Evolutionary conservation across 805 yeast genomes (phyloP).

Genomic region (Limtongia smithiae): DNA sequence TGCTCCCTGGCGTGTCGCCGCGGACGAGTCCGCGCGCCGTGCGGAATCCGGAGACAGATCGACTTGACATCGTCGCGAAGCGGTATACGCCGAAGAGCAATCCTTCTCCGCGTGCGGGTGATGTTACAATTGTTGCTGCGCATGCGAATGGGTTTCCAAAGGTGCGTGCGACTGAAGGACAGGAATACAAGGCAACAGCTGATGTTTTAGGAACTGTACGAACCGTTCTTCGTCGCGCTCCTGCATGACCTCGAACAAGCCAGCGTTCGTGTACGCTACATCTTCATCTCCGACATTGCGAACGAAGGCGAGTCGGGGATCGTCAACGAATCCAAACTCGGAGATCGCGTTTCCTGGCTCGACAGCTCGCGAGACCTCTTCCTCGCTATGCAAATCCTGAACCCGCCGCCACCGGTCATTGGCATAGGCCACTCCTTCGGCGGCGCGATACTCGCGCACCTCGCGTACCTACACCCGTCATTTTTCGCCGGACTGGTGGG

Average conservation of each 20-base stretch:
- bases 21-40: constrained; percentile 3
- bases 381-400: constrained; percentile 9
- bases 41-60: constrained; percentile 2
- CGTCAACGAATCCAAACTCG: constrained; percentile 26
- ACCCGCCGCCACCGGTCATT: constrained; percentile 25
- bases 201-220: constrained; percentile 19
- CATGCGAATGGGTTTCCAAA: constrained; percentile 24
- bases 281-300: constrained; percentile 22
- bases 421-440: constrained; percentile 32
- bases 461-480: constrained; percentile 16
- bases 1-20: constrained; percentile 9
- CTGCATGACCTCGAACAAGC: background rate
- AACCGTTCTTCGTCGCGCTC: constrained; percentile 8
- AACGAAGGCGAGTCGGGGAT: constrained; percentile 28
- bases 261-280: constrained; percentile 3
- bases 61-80: constrained; percentile 10
- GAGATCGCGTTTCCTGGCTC: constrained; percentile 18
- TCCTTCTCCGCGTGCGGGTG: constrained; percentile 2
- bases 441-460: constrained; percentile 16
- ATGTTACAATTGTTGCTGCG: constrained; percentile 12
- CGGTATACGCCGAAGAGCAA: constrained; percentile 11
- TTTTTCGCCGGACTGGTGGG: constrained; percentile 24
- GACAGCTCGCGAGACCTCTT: constrained; percentile 22
- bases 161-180: too few species aligned
- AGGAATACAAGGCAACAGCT: too few species aligned